These are phyloP conservation scores for Neophaeococcomyces mojaviensis DNA, from an alignment of 2,329 filamentous ascomycete species.

Conservation along the genomic window DNA sequence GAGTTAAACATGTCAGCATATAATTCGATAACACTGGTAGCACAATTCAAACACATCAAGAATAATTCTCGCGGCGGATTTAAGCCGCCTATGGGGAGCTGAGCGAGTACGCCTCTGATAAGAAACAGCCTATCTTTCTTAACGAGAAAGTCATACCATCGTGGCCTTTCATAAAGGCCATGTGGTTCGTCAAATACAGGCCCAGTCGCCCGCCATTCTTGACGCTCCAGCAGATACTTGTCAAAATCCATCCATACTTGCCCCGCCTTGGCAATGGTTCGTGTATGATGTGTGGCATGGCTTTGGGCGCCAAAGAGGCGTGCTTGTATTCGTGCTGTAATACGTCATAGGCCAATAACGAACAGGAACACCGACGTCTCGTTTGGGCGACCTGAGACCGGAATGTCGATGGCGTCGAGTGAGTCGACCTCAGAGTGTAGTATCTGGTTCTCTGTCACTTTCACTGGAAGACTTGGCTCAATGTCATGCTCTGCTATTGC, in stretches of 20 bases:
- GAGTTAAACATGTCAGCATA: conserved; percentile 33
- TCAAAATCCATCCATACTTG: conserved; percentile 16
- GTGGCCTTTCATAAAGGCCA: conserved; percentile 37
- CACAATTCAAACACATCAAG: conserved; percentile 29
- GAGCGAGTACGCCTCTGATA: conserved; percentile 35
- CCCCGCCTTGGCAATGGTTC: background rate
- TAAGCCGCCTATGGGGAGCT: conserved; percentile 30
- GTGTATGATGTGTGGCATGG: no score
- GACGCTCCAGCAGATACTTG: conserved; percentile 29
- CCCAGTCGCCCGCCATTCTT: conserved; percentile 29
- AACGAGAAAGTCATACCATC: conserved; percentile 40
- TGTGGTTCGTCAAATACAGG: conserved; percentile 29
- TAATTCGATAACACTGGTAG: conserved; percentile 31
- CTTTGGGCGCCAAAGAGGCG: conserved; percentile 6
- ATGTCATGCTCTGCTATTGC: conserved; percentile 37
- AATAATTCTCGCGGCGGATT: conserved; percentile 29
- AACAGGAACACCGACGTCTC: conserved; percentile 35
- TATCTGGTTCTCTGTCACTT: conserved; percentile 30
- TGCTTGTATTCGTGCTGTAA: conserved; percentile 29
- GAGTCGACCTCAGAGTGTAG: conserved; percentile 18
- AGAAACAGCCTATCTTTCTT: conserved; percentile 36
- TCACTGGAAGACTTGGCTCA: conserved; percentile 29
- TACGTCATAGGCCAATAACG: conserved; percentile 32
- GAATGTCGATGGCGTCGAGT: conserved; percentile 9
- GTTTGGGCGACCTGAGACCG: conserved; percentile 12